A percentile compares a stretch with the other conserved stretches of the same genome.
Evolutionary conservation across 495 filamentous ascomycete genomes (phyloP).

Genomic region (Penicillium atrosanguineum): DNA sequence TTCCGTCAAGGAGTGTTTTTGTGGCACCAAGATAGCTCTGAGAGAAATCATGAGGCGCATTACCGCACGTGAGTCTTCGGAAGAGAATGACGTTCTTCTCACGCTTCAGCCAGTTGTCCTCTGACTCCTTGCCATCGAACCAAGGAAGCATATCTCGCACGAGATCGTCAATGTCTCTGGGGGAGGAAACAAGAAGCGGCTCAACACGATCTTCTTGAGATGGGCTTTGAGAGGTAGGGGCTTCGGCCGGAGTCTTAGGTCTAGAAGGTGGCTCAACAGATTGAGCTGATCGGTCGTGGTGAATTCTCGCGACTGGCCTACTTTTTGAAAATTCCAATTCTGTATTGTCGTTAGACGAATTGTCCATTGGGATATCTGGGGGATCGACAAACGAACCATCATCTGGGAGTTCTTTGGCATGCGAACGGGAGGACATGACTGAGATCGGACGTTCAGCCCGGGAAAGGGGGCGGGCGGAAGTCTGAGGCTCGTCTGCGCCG

Average conservation of each 20-base stretch:
- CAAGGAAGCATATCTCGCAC: slow-evolving; percentile 72
- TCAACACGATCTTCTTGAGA: slow-evolving; percentile 60
- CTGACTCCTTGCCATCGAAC: slow-evolving; percentile 89
- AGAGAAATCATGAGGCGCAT: slow-evolving; percentile 74
- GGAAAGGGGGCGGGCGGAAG: slow-evolving; percentile 37
- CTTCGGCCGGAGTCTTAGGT: slow-evolving; percentile 21
- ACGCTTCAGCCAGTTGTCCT: slow-evolving; percentile 84
- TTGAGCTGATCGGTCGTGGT: slow-evolving; percentile 20
- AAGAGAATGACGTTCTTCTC: slow-evolving; percentile 76
- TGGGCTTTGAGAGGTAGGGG: slow-evolving; percentile 5
- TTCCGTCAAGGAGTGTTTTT: slow-evolving; percentile 77
- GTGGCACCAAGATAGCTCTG: slow-evolving; percentile 65
- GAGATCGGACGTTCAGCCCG: slow-evolving; percentile 41
- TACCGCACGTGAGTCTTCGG: slow-evolving; percentile 76
- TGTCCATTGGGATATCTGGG: background rate
- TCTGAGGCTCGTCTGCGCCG: slow-evolving; percentile 23
- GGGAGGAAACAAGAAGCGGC: slow-evolving; percentile 75
- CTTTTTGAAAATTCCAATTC: slow-evolving; percentile 13
- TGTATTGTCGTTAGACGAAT: slow-evolving; percentile 7
- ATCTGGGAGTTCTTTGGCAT: slow-evolving; percentile 19
- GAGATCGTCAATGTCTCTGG: slow-evolving; percentile 79
- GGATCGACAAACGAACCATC: slow-evolving; percentile 23
- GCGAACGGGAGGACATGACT: slow-evolving; percentile 27
- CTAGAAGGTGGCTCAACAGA: slow-evolving; percentile 16
- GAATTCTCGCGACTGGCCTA: slow-evolving; percentile 21